Conservation (phyloP, 306 rosid species). For the Hylodesmum podocarpum region DNA sequence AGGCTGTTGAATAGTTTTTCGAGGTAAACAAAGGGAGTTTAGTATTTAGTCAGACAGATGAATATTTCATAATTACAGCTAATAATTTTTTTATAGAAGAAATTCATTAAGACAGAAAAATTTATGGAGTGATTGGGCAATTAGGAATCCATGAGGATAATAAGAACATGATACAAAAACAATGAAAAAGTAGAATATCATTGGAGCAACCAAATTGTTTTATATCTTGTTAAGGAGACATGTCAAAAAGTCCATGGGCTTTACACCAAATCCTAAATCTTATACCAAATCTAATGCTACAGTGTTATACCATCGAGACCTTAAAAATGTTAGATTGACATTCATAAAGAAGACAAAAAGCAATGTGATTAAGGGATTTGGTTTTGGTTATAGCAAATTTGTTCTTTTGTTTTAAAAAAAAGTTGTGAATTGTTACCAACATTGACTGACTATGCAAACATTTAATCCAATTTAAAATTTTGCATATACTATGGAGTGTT, state of each 20-base stretch:
- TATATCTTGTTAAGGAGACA: neutral
- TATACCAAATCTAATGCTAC: neutral
- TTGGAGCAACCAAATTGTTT: neutral
- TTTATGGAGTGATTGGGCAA: neutral
- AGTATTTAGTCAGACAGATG: neutral
- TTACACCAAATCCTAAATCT: neutral
- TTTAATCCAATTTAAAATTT: constrained; percentile 12
- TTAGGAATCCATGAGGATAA: neutral
- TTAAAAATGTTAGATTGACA: neutral
- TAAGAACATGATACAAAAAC: neutral
- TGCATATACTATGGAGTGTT: neutral
- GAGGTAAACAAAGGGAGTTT: neutral
- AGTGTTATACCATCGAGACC: neutral
- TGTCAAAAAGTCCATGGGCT: neutral
- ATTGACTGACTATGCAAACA: neutral
- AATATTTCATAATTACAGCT: neutral
- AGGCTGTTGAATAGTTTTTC: neutral
- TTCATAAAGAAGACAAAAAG: neutral
- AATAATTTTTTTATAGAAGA: neutral
- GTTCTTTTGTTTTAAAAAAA: neutral
- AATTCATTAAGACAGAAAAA: neutral
- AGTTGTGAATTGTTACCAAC: neutral
- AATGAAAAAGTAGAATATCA: neutral
- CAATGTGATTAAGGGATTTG: neutral
- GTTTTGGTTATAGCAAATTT: neutral